Percentiles rank a stretch among this genome's conserved stretches.
These are phyloP conservation scores for Moricandia arvensis DNA, from an alignment of 345 rosid species.

Conservation along the genomic window DNA sequence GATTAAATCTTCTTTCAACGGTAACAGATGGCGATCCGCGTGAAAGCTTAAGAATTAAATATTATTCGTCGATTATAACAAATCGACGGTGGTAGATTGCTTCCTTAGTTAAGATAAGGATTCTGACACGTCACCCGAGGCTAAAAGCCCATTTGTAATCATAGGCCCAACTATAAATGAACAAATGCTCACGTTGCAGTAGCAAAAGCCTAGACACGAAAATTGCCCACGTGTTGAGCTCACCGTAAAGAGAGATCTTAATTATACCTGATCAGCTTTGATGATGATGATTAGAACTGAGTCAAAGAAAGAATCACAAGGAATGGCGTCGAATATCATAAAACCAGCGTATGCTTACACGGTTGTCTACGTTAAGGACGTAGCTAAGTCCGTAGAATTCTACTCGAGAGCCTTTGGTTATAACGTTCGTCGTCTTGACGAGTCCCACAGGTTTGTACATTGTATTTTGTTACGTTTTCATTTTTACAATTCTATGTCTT, in stretches of 20 bases:
- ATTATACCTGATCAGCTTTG: neutral
- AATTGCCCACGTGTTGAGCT: slow-evolving; percentile 25
- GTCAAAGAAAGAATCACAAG: neutral
- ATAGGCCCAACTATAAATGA: neutral
- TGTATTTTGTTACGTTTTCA: neutral
- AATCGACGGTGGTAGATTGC: neutral
- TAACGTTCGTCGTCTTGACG: slow-evolving; percentile 67
- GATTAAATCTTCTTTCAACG: neutral
- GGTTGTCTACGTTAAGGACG: slow-evolving; percentile 66
- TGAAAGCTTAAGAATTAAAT: neutral
- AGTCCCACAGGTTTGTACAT: slow-evolving; percentile 53
- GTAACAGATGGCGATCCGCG: slow-evolving; percentile 5
- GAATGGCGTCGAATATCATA: slow-evolving; percentile 44
- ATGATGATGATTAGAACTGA: neutral
- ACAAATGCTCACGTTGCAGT: slow-evolving; percentile 17
- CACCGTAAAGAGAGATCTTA: slow-evolving; percentile 31
- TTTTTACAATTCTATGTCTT: neutral
- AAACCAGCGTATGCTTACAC: slow-evolving; percentile 63
- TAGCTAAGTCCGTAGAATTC: slow-evolving; percentile 65
- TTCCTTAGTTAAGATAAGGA: neutral
- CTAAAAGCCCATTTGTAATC: neutral
- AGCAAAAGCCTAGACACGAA: neutral
- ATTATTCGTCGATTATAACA: neutral
- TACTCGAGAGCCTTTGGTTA: slow-evolving; percentile 77
- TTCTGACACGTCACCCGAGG: neutral